phyloP scores from a whole-genome alignment of 1,284 basidiomycete genomes.

The Mycosarcoma mackinlayi region DNA sequence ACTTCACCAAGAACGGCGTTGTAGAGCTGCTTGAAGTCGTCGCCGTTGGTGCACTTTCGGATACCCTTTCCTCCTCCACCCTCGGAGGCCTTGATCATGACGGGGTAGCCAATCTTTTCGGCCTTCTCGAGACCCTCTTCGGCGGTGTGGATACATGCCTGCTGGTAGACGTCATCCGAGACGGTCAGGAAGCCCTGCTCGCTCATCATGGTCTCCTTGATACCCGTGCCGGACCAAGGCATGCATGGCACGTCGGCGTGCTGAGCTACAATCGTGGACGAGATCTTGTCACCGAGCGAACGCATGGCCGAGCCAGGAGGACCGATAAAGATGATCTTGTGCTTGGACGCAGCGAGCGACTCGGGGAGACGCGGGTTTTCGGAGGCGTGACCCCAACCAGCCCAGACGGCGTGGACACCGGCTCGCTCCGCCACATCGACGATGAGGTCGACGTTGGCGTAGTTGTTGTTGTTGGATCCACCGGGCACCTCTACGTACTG shows the following conservation, averaged over 20 bases:
- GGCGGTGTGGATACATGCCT: constrained; percentile 89
- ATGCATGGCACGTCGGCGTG: constrained; percentile 97
- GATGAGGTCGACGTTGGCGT: constrained; percentile 99
- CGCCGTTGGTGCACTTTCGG: constrained; percentile 70
- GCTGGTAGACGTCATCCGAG: constrained; percentile 86
- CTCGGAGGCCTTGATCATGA: constrained; percentile 99
- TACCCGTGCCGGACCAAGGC: constrained; percentile 97
- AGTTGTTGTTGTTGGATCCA: constrained; percentile 99
- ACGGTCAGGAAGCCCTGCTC: constrained; percentile 92
- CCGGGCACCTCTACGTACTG: constrained; percentile 99
- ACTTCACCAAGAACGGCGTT: constrained; percentile 95
- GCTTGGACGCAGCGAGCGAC: constrained; percentile 86
- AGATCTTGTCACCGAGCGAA: constrained; percentile 99
- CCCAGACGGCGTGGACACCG: constrained; percentile 99
- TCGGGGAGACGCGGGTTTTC: constrained; percentile 99
- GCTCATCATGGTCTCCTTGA: constrained; percentile 87
- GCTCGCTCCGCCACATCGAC: constrained; percentile 97
- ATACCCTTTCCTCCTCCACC: constrained; percentile 97
- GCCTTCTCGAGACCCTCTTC: constrained; percentile 88
- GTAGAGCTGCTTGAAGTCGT: constrained; percentile 92
- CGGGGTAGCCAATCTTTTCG: constrained; percentile 90
- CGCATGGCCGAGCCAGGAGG: constrained; percentile 99
- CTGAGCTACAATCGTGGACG: constrained; percentile 98
- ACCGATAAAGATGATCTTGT: constrained; percentile 99
- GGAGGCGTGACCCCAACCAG: constrained; percentile 99